These are phyloP conservation scores for Aspergillus sparsus DNA, from an alignment of 495 filamentous ascomycete genomes.

Conservation along the genomic window DNA sequence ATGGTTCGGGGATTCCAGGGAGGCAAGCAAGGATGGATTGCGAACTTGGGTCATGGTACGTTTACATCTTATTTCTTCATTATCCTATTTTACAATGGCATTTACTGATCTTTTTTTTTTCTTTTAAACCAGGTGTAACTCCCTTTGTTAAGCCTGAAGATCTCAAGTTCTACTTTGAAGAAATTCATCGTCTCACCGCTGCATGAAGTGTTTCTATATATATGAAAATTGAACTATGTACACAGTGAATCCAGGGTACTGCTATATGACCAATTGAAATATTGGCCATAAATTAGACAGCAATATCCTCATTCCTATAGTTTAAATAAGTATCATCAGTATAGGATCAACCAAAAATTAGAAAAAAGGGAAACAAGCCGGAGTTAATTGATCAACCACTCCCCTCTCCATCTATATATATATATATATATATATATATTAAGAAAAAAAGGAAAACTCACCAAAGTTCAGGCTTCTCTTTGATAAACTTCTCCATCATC, in stretches of 20 bases:
- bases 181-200: conserved; percentile 69
- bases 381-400: too few species aligned
- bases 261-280: not conserved
- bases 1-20: conserved; percentile 87
- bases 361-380: not conserved
- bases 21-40: conserved; percentile 87
- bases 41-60: conserved; percentile 84
- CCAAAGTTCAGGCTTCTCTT: conserved; percentile 76
- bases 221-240: conserved; percentile 15
- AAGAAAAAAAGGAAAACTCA: conserved; percentile 39
- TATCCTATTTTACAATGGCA: not conserved
- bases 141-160: conserved; percentile 91
- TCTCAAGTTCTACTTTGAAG: conserved; percentile 88
- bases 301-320: conserved; percentile 74
- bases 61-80: conserved; percentile 3
- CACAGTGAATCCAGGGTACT: not conserved
- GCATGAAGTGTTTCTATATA: conserved; percentile 19
- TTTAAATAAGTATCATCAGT: conserved; percentile 12
- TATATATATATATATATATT: conserved; percentile 6
- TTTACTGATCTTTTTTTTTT: conserved; percentile 21
- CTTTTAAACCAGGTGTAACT: conserved; percentile 66
- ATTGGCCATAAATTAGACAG: conserved; percentile 49
- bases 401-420: too few species aligned
- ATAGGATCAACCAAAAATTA: not conserved
- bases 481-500: conserved; percentile 76